A percentile compares a stretch with the other conserved stretches of the same genome.
Evolutionary conservation across 495 filamentous ascomycete species (phyloP).

Genomic region (Melanomma pulvis-pyrius): DNA sequence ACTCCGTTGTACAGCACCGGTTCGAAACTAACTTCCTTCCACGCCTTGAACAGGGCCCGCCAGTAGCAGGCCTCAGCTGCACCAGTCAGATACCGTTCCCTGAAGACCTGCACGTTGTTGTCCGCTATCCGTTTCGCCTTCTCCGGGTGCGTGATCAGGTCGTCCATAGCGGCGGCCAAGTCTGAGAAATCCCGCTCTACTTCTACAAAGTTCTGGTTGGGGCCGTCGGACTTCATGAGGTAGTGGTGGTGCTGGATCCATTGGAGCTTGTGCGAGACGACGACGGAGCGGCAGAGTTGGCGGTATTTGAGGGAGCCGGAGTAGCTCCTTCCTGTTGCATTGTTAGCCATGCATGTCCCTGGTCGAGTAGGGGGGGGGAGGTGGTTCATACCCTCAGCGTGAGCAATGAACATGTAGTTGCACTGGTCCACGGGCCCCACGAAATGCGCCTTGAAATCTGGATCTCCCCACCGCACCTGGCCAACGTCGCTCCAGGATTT

Average conservation of each 20-base stretch:
- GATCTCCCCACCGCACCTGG: constrained; percentile 52
- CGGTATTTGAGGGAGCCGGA: constrained; percentile 64
- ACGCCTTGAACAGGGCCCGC: constrained; percentile 56
- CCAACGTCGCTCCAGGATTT: constrained; percentile 58
- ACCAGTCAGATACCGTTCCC: constrained; percentile 62
- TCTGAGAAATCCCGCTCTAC: constrained; percentile 59
- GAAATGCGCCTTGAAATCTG: constrained; percentile 42
- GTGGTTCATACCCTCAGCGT: constrained; percentile 57
- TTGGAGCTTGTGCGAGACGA: constrained; percentile 54
- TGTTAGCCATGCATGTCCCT: not conserved
- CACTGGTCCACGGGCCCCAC: constrained; percentile 61
- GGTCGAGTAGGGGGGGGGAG: not conserved
- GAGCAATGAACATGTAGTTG: constrained; percentile 56
- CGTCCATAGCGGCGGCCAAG: constrained; percentile 56
- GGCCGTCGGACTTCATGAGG: constrained; percentile 50
- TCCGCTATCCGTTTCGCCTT: constrained; percentile 59
- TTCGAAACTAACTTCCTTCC: constrained; percentile 34
- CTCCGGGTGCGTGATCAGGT: constrained; percentile 53
- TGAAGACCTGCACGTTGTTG: constrained; percentile 57
- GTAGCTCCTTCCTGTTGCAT: constrained; percentile 43
- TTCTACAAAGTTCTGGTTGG: constrained; percentile 63
- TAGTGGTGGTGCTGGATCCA: constrained; percentile 52
- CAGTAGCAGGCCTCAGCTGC: constrained; percentile 53
- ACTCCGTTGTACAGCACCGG: constrained; percentile 25
- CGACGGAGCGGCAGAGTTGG: constrained; percentile 61